Evolutionary conservation across 305 asterid species (phyloP), one percentile per base, ranked within the genome.

Genomic region (Petunia hybrid): DNA sequence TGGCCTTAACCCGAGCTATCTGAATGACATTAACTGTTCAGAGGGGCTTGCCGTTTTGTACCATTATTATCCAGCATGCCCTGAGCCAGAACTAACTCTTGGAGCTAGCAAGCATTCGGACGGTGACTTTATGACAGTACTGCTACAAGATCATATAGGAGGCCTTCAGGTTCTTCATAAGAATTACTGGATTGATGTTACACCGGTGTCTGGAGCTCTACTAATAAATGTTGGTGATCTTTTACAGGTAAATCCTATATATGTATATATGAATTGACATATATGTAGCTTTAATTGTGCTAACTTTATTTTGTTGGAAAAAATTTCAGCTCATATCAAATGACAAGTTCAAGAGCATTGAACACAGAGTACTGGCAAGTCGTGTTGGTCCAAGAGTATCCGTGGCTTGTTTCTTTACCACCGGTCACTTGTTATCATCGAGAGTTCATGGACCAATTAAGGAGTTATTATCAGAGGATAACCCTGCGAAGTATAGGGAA

Each of bases 281-380:
- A n/a, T 67, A 6, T 41, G 41, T 41, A n/a, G 14, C 4, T 14
- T n/a, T 13, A 7, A 41, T 40, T 41, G 36, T 67, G 53, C 38
- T 67, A n/a, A 65, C 36, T 1, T 7, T 6, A 43, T 65, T n/a
- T 55, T 64, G 12, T 31, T 73, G 43, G 40, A 35, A 41, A 65
- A 39, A 6, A 10, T 79, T 66, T 55, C 82, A 82, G 88, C 84
- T 85, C 3, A 82, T 85, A 41, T 67, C 86, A 61, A 85, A 85
- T 69, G 84, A 82, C 62, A 80, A 70, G 56, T 76, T 82, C 59
- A 80, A 9, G 36, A 83, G 84, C 46, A 63, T 77, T 6, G 67
- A 75, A 43, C 88, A 85, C 8, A 83, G 84, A 83, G 86, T 83
- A 4, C 2, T 83, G 43, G 84, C 85, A 13, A 80, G 61, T 43